These are phyloP conservation scores for Emmonsia crescens DNA, from an alignment of 2,329 filamentous ascomycete species.

Conservation along the genomic window DNA sequence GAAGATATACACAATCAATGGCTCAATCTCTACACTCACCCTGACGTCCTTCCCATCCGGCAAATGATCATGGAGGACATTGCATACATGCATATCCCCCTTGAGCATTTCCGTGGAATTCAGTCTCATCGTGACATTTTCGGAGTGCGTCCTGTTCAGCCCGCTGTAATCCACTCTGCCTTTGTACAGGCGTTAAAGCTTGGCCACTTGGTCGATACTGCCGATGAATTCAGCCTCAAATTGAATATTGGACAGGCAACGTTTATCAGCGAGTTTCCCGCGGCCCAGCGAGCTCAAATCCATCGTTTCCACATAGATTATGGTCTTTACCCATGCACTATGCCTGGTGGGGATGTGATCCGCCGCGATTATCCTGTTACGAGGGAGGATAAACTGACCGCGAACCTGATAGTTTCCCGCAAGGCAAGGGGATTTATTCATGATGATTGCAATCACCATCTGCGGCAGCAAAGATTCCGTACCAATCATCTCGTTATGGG, in stretches of 20 bases:
- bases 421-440: background rate
- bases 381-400: background rate
- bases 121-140: background rate
- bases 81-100: background rate
- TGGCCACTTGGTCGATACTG: background rate
- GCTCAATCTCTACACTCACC: background rate
- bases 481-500: background rate
- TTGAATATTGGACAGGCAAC: background rate
- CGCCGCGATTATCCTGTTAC: background rate
- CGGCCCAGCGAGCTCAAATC: background rate
- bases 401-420: background rate
- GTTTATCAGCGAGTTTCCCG: background rate
- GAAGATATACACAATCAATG: background rate
- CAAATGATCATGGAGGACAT: background rate
- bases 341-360: background rate
- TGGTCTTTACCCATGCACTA: background rate
- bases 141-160: background rate
- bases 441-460: background rate
- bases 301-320: background rate
- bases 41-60: background rate
- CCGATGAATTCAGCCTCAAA: background rate
- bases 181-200: slow-evolving; percentile 1
- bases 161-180: background rate
- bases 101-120: background rate
- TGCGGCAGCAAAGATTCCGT: background rate